A percentile compares a stretch with the other conserved stretches of the same genome.
Conservation (phyloP, 768 basidiomycete species). For the Suillus luteus region DNA sequence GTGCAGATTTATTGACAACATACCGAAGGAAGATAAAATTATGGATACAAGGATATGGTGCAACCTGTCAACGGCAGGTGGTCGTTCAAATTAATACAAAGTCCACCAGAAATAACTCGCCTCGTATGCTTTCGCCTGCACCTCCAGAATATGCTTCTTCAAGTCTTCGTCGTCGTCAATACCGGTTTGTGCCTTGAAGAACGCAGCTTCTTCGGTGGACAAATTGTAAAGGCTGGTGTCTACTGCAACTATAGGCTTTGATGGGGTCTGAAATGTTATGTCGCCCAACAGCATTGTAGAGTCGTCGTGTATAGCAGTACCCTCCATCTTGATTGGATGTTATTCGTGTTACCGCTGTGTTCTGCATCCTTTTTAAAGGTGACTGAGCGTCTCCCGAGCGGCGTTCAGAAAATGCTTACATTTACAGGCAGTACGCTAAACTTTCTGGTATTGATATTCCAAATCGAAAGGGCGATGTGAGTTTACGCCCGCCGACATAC, state of each 20-base stretch:
- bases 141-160: conserved; percentile 27
- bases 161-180: conserved; percentile 29
- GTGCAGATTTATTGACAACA: no score
- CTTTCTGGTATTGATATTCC: no score
- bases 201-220: conserved; percentile 13
- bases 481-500: no score
- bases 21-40: not conserved
- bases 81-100: not conserved
- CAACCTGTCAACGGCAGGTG: not conserved
- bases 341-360: not conserved
- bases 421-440: no score
- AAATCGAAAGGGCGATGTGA: no score
- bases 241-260: no score
- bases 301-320: not conserved
- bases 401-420: no score
- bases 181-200: conserved; percentile 27
- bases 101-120: conserved; percentile 7
- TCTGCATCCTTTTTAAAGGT: not conserved
- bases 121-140: conserved; percentile 30
- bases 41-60: not conserved
- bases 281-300: not conserved
- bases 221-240: conserved; percentile 2
- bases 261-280: not conserved
- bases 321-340: not conserved
- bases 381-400: no score